Evolutionary conservation across 176 grass and related monocot species (phyloP).

Genomic region (Musa schizocarpa): DNA sequence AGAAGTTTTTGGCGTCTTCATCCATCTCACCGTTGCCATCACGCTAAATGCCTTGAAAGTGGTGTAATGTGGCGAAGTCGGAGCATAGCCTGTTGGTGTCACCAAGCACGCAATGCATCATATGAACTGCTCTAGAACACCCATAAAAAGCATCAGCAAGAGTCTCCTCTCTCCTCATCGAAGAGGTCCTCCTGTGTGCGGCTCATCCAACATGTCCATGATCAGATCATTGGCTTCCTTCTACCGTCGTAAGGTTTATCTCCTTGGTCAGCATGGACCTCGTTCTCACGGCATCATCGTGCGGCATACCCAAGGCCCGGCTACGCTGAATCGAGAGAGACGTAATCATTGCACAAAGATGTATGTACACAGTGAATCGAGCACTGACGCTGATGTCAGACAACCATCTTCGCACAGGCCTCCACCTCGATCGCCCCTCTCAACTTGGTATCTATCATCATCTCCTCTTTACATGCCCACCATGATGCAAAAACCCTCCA

Average conservation of each 20-base stretch:
- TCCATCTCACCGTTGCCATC: too few relatives aligned
- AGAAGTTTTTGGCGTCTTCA: too few relatives aligned
- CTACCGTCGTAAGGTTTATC: conserved; percentile 18
- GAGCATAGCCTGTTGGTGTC: too few relatives aligned
- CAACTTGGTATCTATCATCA: conserved; percentile 34
- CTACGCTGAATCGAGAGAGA: neutral
- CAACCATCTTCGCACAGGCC: neutral
- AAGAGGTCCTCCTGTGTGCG: too few relatives aligned
- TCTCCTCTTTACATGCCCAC: neutral
- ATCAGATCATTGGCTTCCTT: conserved; percentile 21
- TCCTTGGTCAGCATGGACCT: neutral
- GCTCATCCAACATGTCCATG: conserved; percentile 17
- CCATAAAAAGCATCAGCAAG: too few relatives aligned
- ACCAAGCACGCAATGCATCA: too few relatives aligned
- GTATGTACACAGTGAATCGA: neutral
- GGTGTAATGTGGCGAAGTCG: too few relatives aligned
- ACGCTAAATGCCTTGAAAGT: too few relatives aligned
- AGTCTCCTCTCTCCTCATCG: too few relatives aligned
- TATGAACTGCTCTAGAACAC: too few relatives aligned
- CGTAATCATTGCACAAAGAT: neutral
- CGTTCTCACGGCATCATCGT: neutral
- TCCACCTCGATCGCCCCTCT: conserved; percentile 11
- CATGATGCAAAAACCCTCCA: too few relatives aligned
- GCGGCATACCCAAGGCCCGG: neutral
- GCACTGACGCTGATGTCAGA: neutral